Evolutionary conservation across 129 eudicot species (phyloP).

Genomic region (Pittosporum tobira): DNA sequence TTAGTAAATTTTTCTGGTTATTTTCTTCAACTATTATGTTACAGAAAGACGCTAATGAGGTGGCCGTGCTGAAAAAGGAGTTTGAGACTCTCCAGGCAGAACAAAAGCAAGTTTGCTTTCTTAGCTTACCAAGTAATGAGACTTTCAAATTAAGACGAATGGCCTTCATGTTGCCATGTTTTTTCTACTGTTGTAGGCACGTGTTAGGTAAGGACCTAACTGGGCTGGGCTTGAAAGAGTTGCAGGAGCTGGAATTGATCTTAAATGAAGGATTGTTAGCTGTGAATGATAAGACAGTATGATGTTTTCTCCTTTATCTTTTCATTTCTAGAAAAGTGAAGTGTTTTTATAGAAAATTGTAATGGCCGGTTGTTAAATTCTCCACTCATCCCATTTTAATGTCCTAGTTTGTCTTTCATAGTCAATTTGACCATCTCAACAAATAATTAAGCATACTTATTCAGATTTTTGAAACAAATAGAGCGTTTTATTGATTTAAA

Average conservation of each 20-base stretch:
- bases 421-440: no score
- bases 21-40: constrained; percentile 2
- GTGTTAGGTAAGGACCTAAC: constrained; percentile 53
- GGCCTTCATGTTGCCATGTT: neutral
- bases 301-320: neutral
- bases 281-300: constrained; percentile 66
- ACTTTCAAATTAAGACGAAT: neutral
- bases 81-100: constrained; percentile 43
- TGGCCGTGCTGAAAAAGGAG: constrained; percentile 52
- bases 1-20: neutral
- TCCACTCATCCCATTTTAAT: neutral
- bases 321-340: neutral
- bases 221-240: constrained; percentile 39
- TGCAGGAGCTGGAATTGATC: constrained; percentile 48
- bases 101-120: constrained; percentile 39
- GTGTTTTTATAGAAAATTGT: neutral
- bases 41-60: constrained; percentile 35
- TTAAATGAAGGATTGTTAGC: constrained; percentile 46
- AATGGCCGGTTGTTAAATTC: no score
- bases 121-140: neutral
- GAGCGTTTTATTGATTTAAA: no score
- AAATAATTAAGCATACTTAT: neutral
- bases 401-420: neutral
- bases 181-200: constrained; percentile 30
- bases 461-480: neutral